These are phyloP conservation scores for Acanthochlamys bracteata DNA, from an alignment of 106 monocot genomes.

Conservation along the genomic window DNA sequence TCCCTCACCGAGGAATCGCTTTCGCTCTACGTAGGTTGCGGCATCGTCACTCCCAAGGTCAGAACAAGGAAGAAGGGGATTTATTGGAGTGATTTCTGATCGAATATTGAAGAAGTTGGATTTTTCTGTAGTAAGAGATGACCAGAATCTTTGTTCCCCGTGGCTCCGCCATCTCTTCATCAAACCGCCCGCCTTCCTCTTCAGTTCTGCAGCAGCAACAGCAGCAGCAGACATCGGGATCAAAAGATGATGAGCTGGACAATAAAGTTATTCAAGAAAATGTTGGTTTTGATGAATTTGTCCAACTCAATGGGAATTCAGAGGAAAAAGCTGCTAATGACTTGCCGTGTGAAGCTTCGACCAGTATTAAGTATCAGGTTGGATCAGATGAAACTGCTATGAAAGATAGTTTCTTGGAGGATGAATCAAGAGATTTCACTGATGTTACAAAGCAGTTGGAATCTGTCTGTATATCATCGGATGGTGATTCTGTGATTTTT, in stretches of 20 bases:
- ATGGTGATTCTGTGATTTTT: constrained; percentile 9
- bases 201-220: constrained; percentile 20
- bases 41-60: constrained; percentile 45
- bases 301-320: constrained; percentile 14
- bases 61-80: constrained; percentile 70
- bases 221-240: constrained; percentile 6
- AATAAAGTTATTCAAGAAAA: constrained; percentile 38
- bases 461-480: background rate
- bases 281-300: constrained; percentile 11
- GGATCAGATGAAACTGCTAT: constrained; percentile 13
- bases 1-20: constrained; percentile 18
- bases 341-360: constrained; percentile 17
- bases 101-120: background rate
- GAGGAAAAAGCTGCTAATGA: constrained; percentile 30
- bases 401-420: constrained; percentile 18
- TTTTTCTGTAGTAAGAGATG: constrained; percentile 30
- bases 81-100: background rate
- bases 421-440: constrained; percentile 19
- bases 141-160: constrained; percentile 75
- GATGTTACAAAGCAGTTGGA: constrained; percentile 14
- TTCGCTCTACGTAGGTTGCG: constrained; percentile 35
- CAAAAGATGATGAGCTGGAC: constrained; percentile 63
- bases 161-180: constrained; percentile 61
- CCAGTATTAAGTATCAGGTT: constrained; percentile 2
- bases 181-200: constrained; percentile 29